phyloP scores from a whole-genome alignment of 371 early-diverging fungal genomes.

The Syncephalis plumigaleata region DNA sequence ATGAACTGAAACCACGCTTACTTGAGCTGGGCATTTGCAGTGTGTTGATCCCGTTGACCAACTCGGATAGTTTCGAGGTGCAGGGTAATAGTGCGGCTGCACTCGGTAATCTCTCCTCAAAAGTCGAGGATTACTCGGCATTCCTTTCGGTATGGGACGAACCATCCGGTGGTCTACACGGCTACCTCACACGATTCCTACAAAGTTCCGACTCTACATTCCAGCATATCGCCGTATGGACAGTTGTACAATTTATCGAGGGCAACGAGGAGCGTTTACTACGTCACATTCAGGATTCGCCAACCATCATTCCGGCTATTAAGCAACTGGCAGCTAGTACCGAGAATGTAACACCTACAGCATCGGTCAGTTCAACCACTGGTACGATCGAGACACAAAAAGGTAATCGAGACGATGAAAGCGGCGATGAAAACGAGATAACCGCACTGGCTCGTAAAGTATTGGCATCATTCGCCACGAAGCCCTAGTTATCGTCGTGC shows the following conservation, averaged over 20 bases:
- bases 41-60: conserved; percentile 54
- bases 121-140: conserved; percentile 44
- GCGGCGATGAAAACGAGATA: neutral
- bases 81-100: conserved; percentile 74
- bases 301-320: neutral
- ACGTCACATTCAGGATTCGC: neutral
- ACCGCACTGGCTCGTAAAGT: neutral
- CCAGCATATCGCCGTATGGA: conserved; percentile 83
- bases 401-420: neutral
- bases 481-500: too few relatives aligned
- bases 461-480: neutral
- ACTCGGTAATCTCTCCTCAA: conserved; percentile 64
- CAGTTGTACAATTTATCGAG: conserved; percentile 49
- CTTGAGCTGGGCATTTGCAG: conserved; percentile 38
- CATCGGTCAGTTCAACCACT: neutral
- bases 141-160: conserved; percentile 47
- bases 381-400: neutral
- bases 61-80: conserved; percentile 45
- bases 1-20: conserved; percentile 54
- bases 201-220: conserved; percentile 50
- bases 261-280: neutral
- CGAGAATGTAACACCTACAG: neutral
- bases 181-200: conserved; percentile 53
- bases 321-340: neutral
- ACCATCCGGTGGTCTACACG: conserved; percentile 47